Conservation (phyloP, 192 early-diverging fungal genomes). For the Coemansia sp. region DNA sequence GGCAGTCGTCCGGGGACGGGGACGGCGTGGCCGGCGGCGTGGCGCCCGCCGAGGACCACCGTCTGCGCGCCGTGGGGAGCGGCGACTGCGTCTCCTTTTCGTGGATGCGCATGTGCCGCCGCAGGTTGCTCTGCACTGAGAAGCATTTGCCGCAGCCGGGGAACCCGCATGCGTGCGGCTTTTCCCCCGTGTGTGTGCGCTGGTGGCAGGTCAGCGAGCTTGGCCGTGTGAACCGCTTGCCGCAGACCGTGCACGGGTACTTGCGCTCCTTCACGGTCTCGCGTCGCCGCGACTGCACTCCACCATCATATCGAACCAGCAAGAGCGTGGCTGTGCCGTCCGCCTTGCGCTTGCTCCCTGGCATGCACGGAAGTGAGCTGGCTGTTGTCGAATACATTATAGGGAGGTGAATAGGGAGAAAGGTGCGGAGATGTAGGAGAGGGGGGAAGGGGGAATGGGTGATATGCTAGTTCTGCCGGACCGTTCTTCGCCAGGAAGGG, state of each 20-base stretch:
- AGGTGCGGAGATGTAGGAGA: too few species aligned
- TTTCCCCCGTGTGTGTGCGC: slow-evolving; percentile 50
- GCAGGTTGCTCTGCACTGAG: slow-evolving; percentile 46
- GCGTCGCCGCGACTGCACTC: neutral
- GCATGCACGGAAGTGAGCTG: too few species aligned
- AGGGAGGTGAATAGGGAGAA: too few species aligned
- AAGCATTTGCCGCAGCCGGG: slow-evolving; percentile 44
- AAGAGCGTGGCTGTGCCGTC: neutral
- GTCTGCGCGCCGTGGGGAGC: neutral
- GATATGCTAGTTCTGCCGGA: too few species aligned
- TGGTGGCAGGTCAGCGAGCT: slow-evolving; percentile 47
- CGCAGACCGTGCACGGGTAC: slow-evolving; percentile 38
- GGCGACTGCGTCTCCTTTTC: too few species aligned
- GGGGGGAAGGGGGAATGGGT: too few species aligned
- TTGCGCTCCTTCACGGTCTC: slow-evolving; percentile 40
- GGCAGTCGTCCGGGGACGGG: neutral
- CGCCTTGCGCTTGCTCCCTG: slow-evolving; percentile 1
- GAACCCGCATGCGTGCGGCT: slow-evolving; percentile 47
- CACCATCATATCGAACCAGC: neutral
- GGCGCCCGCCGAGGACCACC: neutral
- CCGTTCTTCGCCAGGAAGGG: too few species aligned
- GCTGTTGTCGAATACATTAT: too few species aligned
- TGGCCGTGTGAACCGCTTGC: slow-evolving; percentile 42
- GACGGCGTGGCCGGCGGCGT: neutral
- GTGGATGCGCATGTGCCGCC: slow-evolving; percentile 45